Evolutionary conservation across 2,329 filamentous ascomycete species (phyloP), one percentile per base, ranked within the genome.

Genomic region (Blastomyces gilchristii): DNA sequence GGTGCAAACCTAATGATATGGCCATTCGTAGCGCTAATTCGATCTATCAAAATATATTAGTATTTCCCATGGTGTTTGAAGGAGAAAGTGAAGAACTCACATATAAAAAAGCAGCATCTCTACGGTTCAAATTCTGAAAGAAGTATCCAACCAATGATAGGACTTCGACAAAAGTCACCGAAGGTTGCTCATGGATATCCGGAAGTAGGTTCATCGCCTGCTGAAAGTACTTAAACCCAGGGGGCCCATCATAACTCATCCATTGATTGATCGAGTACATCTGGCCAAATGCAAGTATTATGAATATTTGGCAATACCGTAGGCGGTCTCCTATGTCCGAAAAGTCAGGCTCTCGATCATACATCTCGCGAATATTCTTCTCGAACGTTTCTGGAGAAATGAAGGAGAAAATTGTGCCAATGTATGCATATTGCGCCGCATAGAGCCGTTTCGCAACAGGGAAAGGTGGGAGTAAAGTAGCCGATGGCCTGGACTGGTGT

Each of bases 221-320:
- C 25, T 78, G 78, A 68, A 85, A 84, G 65, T 81, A 84, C 16
- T 78, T 77, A 67, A 84, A 84, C 0, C 82, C 82, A 0, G 82
- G 82, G 0, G 82, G 82, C 0, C 81, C 80, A 50, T 80, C 77
- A 67, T 76, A 77, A 56, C 78, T 77, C 0, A 80, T 78, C 79
- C 80, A 82, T 61, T 83, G 80, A 65, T 85, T 85, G 58, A 84
- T 76, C 2, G 81, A 83, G 68, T 84, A 85, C 66, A 84, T 76
- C 65, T 83, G 78, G 0, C 82, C 82, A 66, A 82, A 83, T 0
- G 82, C 81, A 11, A 84, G 73, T 5, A 83, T 78, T 49, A 83
- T 71, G 2, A 84, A 72, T 3, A 82, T 72, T 60, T 84, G 81
- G 63, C 81, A 81, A 65, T 81, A 81, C 0, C 73, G 71, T 0